These are phyloP conservation scores for Yarrowia divulgata DNA, from an alignment of 805 yeast genomes.

Conservation along the genomic window DNA sequence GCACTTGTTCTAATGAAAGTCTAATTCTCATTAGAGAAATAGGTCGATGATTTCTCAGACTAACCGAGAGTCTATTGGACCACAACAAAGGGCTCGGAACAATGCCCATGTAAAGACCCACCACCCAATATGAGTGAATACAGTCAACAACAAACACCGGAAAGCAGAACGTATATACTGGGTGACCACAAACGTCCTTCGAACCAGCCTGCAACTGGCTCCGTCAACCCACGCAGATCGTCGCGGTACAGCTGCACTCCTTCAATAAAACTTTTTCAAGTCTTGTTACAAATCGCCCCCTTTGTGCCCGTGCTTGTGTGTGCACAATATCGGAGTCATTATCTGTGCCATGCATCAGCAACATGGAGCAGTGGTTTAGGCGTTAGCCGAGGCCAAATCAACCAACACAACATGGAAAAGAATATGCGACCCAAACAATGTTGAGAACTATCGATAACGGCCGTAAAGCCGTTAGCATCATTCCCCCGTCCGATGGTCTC, in stretches of 20 bases:
- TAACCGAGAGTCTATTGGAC: conserved; percentile 5
- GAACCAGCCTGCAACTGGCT: not conserved
- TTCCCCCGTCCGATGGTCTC: not conserved
- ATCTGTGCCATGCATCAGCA: conserved; percentile 2
- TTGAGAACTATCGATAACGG: no score
- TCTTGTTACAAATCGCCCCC: not conserved
- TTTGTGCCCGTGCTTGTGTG: not conserved
- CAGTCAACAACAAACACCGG: no score
- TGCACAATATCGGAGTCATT: conserved; percentile 1
- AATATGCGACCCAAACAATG: no score
- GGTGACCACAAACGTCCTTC: no score
- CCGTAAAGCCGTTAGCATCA: no score
- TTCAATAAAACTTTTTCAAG: not conserved
- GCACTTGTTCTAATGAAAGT: not conserved
- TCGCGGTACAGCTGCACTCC: not conserved
- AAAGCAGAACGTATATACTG: no score
- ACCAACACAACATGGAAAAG: no score
- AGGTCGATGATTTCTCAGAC: conserved; percentile 14
- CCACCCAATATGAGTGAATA: not conserved
- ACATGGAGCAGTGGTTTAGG: not conserved
- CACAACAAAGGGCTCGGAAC: not conserved
- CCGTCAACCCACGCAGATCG: not conserved
- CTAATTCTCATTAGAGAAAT: not conserved
- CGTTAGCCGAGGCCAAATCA: not conserved
- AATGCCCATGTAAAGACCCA: not conserved